Percentiles rank a stretch among this genome's conserved stretches.
Evolutionary conservation across 164 flowering plant species (phyloP).

Genomic region (Akebia trifoliata): DNA sequence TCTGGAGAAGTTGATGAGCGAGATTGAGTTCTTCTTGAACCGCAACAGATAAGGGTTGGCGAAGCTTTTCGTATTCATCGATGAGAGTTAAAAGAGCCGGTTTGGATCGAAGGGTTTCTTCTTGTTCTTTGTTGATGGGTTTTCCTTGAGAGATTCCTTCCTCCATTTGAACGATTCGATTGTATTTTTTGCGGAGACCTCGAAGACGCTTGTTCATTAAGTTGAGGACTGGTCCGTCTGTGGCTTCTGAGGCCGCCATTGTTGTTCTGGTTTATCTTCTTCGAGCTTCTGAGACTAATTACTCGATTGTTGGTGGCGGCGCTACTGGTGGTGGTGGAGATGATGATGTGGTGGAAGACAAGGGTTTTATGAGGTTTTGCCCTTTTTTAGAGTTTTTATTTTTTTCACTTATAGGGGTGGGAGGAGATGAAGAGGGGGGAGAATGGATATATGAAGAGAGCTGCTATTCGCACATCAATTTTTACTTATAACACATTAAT

Average conservation of each 20-base stretch:
- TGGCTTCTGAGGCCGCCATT: constrained; percentile 35
- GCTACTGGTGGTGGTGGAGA: constrained; percentile 1
- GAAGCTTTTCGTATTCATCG: constrained; percentile 92
- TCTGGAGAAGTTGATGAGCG: constrained; percentile 21
- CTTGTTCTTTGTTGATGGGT: constrained; percentile 78
- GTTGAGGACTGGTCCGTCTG: constrained; percentile 82
- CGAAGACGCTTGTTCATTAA: constrained; percentile 89
- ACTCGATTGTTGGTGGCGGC: constrained; percentile 5
- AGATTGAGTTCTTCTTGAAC: constrained; percentile 57
- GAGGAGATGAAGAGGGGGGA: too few relatives aligned
- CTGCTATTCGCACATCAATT: too few relatives aligned
- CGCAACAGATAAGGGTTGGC: constrained; percentile 61
- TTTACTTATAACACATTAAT: too few relatives aligned
- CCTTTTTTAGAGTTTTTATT: too few relatives aligned
- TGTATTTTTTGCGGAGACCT: constrained; percentile 70
- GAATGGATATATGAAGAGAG: too few relatives aligned
- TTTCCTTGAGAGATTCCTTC: constrained; percentile 73
- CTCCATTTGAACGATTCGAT: constrained; percentile 78
- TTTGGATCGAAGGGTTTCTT: constrained; percentile 76
- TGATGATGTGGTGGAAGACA: too few relatives aligned
- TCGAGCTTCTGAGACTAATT: neutral
- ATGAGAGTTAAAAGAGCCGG: constrained; percentile 48
- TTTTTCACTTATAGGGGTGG: too few relatives aligned
- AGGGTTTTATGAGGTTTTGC: too few relatives aligned
- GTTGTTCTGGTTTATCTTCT: constrained; percentile 24